Base-by-base conservation (phyloP, 208 protist genomes). In the Entamoeba histolytica region DNA sequence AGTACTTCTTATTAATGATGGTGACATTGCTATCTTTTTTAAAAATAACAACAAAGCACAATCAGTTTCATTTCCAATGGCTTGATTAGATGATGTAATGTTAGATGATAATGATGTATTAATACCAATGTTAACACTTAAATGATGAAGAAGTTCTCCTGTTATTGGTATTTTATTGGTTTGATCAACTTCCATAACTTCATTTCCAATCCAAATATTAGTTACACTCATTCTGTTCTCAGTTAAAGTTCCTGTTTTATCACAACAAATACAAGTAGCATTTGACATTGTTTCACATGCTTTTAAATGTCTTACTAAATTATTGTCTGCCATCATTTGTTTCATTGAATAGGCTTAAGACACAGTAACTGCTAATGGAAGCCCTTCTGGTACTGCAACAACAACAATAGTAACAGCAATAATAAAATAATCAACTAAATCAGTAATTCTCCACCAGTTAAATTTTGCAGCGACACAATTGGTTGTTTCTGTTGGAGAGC, bases 161-260 rank as follows among this genome's bases (percentile, higher is more conserved):
- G 8, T n/a, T 6, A 31, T 73, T 47, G 17, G 17, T 17, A 91
- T 35, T 28, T 91, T 0, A 12, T 57, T 31, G 2, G 17, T 15
- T 44, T 23, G 19, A 31, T 28, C n/a, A 15, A 57, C 31, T 7
- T 92, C 28, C 4, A 73, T 69, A 47, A 19, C n/a, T 14, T 92
- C n/a, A 12, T 23, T 47, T 31, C 19, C 52, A 14, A 49, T 47
- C 50, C 96, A 97, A 39, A 96, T 96, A 93, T 96, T 94, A 78
- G 97, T 97, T 8, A 99, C 97, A 92, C 96, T 98, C 98, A 99
- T 99, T 92, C 96, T 35, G 95, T 99, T 99, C 94, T 97, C 96
- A 39, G 98, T 99, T 52, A 99, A 97, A 50, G 98, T 99, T 91
- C 98, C 98, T 19, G 98, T 99, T 96, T 99, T 99, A 95, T 98